Base-by-base conservation (phyloP, 2,329 filamentous ascomycete species). In the Exserohilum turcica region DNA sequence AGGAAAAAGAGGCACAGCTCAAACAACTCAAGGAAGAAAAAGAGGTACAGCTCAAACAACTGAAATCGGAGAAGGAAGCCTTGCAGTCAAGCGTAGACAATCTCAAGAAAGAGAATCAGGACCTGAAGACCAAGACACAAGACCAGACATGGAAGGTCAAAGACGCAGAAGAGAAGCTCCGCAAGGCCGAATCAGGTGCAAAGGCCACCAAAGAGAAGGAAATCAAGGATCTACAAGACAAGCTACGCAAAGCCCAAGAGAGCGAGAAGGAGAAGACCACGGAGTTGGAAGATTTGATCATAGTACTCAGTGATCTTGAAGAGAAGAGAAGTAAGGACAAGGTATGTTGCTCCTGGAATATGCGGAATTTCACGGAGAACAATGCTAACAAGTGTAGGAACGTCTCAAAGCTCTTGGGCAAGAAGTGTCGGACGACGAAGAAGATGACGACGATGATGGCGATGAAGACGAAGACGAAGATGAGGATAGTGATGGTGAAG, bases 251-350 rank as follows among this genome's bases (percentile, higher is more conserved):
- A 43, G 64, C 68, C 1, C 68, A 74, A 24, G 66, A 71, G 31
- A 65, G 59, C 3, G 67, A 71, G 45, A 74, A 76, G 56, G 74
- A 74, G 57, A 78, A 78, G 47, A 70, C 79, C 59, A 72, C 74
- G 44, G 78, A 80, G 60, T 52, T 82, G 31, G 78, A 81, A 53
- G 78, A 79, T 55, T 61, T 80, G 56, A 76, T 83, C 52, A 77
- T 81, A 43, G 67, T 79, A 3, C 73, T 79, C 27, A 74, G 76
- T 3, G 78, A 80, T 52, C 67, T 81, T 19, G 76, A 80, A 65
- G 74, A 78, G 52, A 79, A 80, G 71, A 54, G 73, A 55, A 58
- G 59, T 7, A 70, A 63, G 29, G 76, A 78, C 43, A 74, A 76
- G 63, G 75, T 75, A 54, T 46, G 59, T 62, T 3, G 8, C 10